A percentile compares a stretch with the other conserved stretches of the same genome.
phyloP scores from a whole-genome alignment of 1,284 basidiomycete species.

The Afroboletus lepidellus region DNA sequence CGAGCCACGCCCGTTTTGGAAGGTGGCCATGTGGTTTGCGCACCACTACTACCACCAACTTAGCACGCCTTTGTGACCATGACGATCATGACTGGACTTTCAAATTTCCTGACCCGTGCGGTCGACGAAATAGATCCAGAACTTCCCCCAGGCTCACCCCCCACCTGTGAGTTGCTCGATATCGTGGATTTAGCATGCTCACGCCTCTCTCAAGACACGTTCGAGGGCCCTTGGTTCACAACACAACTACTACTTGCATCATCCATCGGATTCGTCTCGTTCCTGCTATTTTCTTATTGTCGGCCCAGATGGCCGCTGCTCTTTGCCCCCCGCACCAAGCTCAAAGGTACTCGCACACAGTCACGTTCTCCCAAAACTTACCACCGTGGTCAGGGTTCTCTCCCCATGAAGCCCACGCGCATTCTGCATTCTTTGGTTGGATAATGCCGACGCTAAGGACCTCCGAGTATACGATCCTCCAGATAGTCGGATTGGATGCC shows the following conservation, averaged over 20 bases:
- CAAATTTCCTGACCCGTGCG: constrained; percentile 6
- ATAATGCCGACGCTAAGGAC: constrained; percentile 88
- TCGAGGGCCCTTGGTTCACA: constrained; percentile 89
- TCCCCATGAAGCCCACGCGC: constrained; percentile 83
- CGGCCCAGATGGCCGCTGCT: constrained; percentile 85
- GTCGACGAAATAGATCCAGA: constrained; percentile 27
- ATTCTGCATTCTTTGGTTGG: constrained; percentile 90
- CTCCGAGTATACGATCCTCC: constrained; percentile 91
- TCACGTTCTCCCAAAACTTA: constrained; percentile 1
- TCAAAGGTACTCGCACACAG: constrained; percentile 65
- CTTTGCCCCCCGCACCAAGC: constrained; percentile 90
- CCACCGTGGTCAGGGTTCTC: constrained; percentile 66
- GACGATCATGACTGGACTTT: constrained; percentile 12
- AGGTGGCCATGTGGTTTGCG: constrained; percentile 6
- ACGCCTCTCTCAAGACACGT: constrained; percentile 49
- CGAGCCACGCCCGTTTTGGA: constrained; percentile 17
- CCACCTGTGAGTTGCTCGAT: constrained; percentile 43
- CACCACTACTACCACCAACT: background rate
- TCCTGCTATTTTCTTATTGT: constrained; percentile 86
- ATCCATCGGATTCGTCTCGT: constrained; percentile 75
- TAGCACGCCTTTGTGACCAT: background rate
- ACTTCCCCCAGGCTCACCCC: constrained; percentile 57
- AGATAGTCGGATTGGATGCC: constrained; percentile 95
- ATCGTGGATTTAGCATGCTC: background rate
- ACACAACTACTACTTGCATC: constrained; percentile 85